Evolutionary conservation across 106 monocot species (phyloP), one percentile per base, ranked within the genome.

Genomic region (Phalaenopsis aphrodite): DNA sequence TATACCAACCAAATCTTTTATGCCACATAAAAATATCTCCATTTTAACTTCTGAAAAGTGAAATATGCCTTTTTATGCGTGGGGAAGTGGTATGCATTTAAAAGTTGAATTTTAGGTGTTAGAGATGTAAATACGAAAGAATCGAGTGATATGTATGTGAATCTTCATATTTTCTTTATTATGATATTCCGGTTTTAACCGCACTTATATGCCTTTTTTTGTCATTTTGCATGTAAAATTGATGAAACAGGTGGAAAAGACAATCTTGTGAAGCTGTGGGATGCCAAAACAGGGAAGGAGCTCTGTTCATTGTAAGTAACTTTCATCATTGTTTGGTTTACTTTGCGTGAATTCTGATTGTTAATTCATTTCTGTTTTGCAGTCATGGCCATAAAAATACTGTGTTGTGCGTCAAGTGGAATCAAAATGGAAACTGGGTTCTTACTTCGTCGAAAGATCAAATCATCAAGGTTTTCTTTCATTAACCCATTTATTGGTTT

Each of bases 341-440:
- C 4, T 55, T 75, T 24, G 30, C 56, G 38, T 72, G 41, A 76
- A 8, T 75, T 66, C 11, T 41, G 23, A 17, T 57, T n/a, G 55
- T 78, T 75, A 23, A 43, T 5, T 9, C 42, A 24, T 57, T 58
- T n/a, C 19, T 36, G 66, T 77, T 88, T 77, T 90, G 75, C 86
- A 95, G 95, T 75, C 99, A 99, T 87, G 99, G 99, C 75, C 99
- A 99, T 77, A 99, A 99, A 85, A 99, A 99, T 66, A 99, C 91
- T 61, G 99, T 99, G 19, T 91, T 95, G 72, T 91, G 89, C 85
- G 95, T 95, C 52, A 99, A 93, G 75, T 99, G 99, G 99, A 99
- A 99, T 91, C 99, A 95, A 79, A 99, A 95, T 93, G 99, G 99
- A 39, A 99, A 99, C 77, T 99, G 99, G 99, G 85, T 95, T 58